phyloP scores from a whole-genome alignment of 148 eudicot species.

The Hydrangea macrophylla region DNA sequence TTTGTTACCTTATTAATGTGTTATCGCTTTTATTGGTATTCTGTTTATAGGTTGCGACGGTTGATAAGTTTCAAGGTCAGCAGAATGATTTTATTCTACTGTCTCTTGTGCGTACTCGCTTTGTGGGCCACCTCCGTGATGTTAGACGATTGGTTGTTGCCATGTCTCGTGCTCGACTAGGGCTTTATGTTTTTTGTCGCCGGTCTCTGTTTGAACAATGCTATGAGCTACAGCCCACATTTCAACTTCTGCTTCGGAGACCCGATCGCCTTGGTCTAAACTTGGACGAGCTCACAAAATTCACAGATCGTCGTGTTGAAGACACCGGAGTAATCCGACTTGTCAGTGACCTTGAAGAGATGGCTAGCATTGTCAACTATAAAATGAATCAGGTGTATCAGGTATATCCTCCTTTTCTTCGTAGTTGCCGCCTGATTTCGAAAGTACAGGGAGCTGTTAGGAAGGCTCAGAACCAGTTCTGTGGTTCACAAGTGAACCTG shows the following conservation, averaged over 20 bases:
- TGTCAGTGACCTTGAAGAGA: conserved; percentile 74
- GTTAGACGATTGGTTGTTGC: conserved; percentile 97
- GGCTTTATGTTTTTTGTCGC: conserved; percentile 88
- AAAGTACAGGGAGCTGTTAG: not conserved
- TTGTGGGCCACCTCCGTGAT: conserved; percentile 98
- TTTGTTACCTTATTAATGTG: not conserved
- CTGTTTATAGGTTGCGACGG: conserved; percentile 71
- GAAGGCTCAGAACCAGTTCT: conserved; percentile 4
- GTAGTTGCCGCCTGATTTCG: not conserved
- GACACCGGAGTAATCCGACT: conserved; percentile 60
- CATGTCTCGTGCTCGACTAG: conserved; percentile 98
- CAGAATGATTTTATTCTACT: conserved; percentile 85
- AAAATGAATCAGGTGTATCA: conserved; percentile 67
- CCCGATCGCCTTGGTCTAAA: conserved; percentile 79
- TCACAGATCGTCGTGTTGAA: conserved; percentile 71
- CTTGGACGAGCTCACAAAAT: conserved; percentile 47
- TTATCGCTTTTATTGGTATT: conserved; percentile 5
- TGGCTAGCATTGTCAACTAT: conserved; percentile 62
- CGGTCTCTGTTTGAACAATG: conserved; percentile 94
- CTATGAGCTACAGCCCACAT: conserved; percentile 90
- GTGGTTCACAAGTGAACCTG: too few relatives aligned
- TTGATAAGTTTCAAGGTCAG: conserved; percentile 99
- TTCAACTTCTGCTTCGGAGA: conserved; percentile 74
- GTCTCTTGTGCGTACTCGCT: conserved; percentile 92
- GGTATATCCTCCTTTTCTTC: conserved; percentile 29